These are phyloP conservation scores for Alternaria sp. DNA, from an alignment of 2,329 filamentous ascomycete species.

Conservation along the genomic window DNA sequence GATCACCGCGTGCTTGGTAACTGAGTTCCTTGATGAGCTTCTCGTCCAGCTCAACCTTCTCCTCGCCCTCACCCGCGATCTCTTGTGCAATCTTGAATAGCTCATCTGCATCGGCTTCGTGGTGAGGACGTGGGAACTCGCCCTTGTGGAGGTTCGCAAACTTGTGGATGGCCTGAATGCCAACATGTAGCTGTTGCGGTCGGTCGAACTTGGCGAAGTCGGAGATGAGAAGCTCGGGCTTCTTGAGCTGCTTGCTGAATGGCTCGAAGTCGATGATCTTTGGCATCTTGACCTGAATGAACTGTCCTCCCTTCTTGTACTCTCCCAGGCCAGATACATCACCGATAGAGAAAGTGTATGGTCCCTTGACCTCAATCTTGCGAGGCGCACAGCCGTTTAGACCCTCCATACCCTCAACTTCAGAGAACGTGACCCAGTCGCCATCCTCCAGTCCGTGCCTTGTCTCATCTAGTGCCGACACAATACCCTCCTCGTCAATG, in stretches of 20 bases:
- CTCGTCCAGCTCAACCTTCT: slow-evolving; percentile 85
- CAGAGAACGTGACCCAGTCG: slow-evolving; percentile 93
- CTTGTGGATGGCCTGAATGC: slow-evolving; percentile 88
- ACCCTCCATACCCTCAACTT: slow-evolving; percentile 89
- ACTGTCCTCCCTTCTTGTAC: slow-evolving; percentile 89
- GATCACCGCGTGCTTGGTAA: slow-evolving; percentile 90
- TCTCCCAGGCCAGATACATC: slow-evolving; percentile 86
- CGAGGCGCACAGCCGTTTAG: slow-evolving; percentile 84
- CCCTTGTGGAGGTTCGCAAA: slow-evolving; percentile 77
- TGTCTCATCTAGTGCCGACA: slow-evolving; percentile 93
- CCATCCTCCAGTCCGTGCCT: slow-evolving; percentile 95
- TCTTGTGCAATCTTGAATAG: slow-evolving; percentile 77
- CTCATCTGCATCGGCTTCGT: slow-evolving; percentile 81
- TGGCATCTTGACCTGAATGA: slow-evolving; percentile 98
- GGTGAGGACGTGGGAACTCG: slow-evolving; percentile 81
- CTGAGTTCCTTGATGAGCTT: slow-evolving; percentile 92
- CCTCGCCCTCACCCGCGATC: slow-evolving; percentile 71
- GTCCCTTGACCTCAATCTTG: slow-evolving; percentile 90
- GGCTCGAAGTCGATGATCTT: slow-evolving; percentile 90
- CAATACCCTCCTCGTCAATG: slow-evolving; percentile 87
- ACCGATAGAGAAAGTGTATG: slow-evolving; percentile 97
- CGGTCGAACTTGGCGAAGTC: slow-evolving; percentile 99
- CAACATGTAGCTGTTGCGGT: slow-evolving; percentile 88
- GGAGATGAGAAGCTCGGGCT: slow-evolving; percentile 88
- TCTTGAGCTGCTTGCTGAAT: slow-evolving; percentile 78